Percentiles rank a stretch among this genome's conserved stretches.
Evolutionary conservation across 2,329 filamentous ascomycete genomes (phyloP).

Genomic region (Hypoxylon sp.): DNA sequence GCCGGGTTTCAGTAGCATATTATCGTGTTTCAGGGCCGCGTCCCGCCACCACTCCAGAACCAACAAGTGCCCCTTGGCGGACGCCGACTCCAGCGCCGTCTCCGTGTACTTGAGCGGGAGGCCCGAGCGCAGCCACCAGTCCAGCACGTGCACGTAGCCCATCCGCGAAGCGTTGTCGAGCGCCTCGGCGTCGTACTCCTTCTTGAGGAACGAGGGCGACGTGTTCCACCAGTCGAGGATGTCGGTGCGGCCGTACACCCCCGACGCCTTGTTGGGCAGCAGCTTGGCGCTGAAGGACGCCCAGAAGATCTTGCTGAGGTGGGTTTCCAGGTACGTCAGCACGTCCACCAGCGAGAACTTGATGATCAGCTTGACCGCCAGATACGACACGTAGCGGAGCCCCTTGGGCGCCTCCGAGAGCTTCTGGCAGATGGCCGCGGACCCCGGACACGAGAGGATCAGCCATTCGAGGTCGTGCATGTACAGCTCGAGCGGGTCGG

Average conservation of each 20-base stretch:
- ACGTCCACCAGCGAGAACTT: slow-evolving; percentile 88
- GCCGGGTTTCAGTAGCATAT: slow-evolving; percentile 77
- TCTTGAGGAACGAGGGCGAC: slow-evolving; percentile 83
- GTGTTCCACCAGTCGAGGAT: slow-evolving; percentile 93
- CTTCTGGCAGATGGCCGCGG: slow-evolving; percentile 77
- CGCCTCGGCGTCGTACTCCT: slow-evolving; percentile 87
- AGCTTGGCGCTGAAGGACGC: slow-evolving; percentile 82
- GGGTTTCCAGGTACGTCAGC: slow-evolving; percentile 76
- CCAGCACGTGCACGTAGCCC: slow-evolving; percentile 85
- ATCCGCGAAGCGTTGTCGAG: slow-evolving; percentile 88
- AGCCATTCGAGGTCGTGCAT: slow-evolving; percentile 87
- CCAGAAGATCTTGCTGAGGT: slow-evolving; percentile 80
- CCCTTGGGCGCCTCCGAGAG: slow-evolving; percentile 77
- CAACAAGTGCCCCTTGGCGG: slow-evolving; percentile 82
- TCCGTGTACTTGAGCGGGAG: slow-evolving; percentile 88
- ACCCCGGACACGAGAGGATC: slow-evolving; percentile 75
- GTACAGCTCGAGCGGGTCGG: slow-evolving; percentile 76
- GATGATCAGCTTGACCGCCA: slow-evolving; percentile 89
- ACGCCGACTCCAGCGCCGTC: slow-evolving; percentile 87
- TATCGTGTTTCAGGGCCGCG: slow-evolving; percentile 69
- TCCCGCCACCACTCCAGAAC: slow-evolving; percentile 96
- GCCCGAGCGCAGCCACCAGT: slow-evolving; percentile 88
- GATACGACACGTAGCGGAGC: slow-evolving; percentile 77
- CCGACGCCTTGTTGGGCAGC: slow-evolving; percentile 87
- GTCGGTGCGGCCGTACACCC: slow-evolving; percentile 84